A percentile compares a stretch with the other conserved stretches of the same genome.
Conservation (phyloP, 2,329 filamentous ascomycete genomes). For the Grosmannia serpens region DNA sequence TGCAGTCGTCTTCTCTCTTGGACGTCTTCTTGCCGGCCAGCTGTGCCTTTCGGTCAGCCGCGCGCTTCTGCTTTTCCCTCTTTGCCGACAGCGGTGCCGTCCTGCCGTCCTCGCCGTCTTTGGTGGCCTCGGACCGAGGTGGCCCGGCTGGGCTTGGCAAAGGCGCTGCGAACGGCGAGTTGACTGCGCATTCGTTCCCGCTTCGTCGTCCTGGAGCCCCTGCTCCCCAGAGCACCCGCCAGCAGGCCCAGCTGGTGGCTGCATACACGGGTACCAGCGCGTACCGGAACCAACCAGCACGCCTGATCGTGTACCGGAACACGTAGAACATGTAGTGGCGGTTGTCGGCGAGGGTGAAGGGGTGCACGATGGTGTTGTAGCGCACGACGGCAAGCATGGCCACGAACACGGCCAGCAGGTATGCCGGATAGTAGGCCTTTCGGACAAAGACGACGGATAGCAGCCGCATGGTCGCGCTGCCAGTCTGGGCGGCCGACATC, state of each 20-base stretch:
- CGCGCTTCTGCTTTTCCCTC: not conserved
- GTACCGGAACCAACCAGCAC: slow-evolving; percentile 53
- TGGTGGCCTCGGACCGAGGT: not conserved
- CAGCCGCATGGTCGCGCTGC: slow-evolving; percentile 1
- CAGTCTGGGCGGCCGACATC: not conserved
- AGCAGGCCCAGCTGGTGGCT: slow-evolving; percentile 54
- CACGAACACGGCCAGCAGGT: slow-evolving; percentile 23
- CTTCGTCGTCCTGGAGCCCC: not conserved
- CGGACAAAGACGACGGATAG: slow-evolving; percentile 17
- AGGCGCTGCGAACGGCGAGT: slow-evolving; percentile 8
- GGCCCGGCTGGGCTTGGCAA: not conserved
- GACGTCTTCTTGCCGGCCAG: not conserved
- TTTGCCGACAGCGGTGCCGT: not conserved
- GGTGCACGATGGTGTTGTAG: slow-evolving; percentile 88
- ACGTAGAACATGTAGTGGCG: slow-evolving; percentile 96
- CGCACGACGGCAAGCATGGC: slow-evolving; percentile 42
- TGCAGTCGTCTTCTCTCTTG: not conserved
- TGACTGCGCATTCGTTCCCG: not conserved
- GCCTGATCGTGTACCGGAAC: slow-evolving; percentile 71
- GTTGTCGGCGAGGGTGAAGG: slow-evolving; percentile 93
- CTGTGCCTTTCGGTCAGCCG: not conserved
- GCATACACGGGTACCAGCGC: slow-evolving; percentile 60
- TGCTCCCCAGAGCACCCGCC: slow-evolving; percentile 45
- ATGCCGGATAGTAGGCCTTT: slow-evolving; percentile 25
- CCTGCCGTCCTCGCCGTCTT: not conserved